A percentile compares a stretch with the other conserved stretches of the same genome.
Conservation (phyloP, 1,284 basidiomycete genomes). For the Leccinum brunneo-olivaceum region DNA sequence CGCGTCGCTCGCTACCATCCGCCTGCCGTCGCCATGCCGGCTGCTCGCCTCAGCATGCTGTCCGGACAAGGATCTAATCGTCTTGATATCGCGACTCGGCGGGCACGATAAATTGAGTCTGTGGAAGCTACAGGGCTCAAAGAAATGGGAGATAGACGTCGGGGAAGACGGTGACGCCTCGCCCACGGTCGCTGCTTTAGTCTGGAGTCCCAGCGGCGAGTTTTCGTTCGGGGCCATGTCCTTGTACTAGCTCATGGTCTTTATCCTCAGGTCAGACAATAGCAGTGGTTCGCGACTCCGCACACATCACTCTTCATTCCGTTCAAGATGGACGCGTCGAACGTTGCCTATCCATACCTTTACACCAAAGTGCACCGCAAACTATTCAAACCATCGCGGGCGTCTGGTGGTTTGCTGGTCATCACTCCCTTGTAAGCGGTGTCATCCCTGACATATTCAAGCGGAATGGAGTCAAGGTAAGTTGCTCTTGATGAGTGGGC, state of each 20-base stretch:
- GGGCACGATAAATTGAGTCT: constrained; percentile 63
- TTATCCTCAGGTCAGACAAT: constrained; percentile 55
- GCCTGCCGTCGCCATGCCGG: constrained; percentile 49
- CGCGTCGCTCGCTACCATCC: constrained; percentile 50
- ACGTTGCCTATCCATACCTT: constrained; percentile 37
- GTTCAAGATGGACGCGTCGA: constrained; percentile 64
- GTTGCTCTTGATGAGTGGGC: constrained; percentile 18
- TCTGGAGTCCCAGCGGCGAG: constrained; percentile 78
- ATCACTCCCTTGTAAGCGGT: constrained; percentile 34
- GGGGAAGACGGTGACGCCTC: constrained; percentile 37
- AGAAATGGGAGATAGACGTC: constrained; percentile 73
- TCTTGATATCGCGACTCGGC: constrained; percentile 58
- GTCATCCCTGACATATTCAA: constrained; percentile 71
- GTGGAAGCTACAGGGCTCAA: constrained; percentile 74
- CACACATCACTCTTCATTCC: constrained; percentile 62
- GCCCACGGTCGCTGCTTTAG: constrained; percentile 51
- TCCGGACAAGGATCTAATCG: constrained; percentile 75
- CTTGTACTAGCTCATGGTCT: constrained; percentile 9
- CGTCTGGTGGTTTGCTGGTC: constrained; percentile 67
- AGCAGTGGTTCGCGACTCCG: constrained; percentile 65
- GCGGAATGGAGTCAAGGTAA: constrained; percentile 57
- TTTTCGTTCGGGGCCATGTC: constrained; percentile 3
- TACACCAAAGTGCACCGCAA: constrained; percentile 9
- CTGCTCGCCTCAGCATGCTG: constrained; percentile 65
- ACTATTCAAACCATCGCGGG: constrained; percentile 34